Evolutionary conservation across 164 flowering plant genomes (phyloP).

Genomic region (Buxus sempervirens): DNA sequence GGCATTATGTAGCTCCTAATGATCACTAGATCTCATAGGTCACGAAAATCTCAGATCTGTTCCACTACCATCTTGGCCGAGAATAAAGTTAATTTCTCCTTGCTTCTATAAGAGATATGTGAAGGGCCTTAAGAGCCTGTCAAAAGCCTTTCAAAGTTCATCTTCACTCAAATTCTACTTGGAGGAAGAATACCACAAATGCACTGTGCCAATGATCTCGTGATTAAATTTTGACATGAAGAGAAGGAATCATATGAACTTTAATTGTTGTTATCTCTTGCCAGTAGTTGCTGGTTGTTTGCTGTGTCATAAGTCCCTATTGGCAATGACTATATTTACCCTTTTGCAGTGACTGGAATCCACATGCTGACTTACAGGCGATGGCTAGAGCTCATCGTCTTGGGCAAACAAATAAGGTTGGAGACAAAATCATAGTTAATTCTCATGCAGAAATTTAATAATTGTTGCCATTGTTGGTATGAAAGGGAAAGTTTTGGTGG

Average conservation of each 20-base stretch:
- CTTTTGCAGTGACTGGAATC: constrained; percentile 89
- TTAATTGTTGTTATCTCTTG: neutral
- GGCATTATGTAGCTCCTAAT: no score
- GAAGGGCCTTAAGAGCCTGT: no score
- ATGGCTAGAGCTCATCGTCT: constrained; percentile 99
- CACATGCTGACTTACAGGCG: constrained; percentile 99
- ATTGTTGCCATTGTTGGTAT: neutral
- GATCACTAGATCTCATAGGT: no score
- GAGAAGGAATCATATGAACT: neutral
- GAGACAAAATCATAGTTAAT: neutral
- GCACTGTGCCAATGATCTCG: neutral
- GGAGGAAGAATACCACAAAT: no score
- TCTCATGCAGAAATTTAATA: neutral
- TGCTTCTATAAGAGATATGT: no score
- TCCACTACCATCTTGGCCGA: no score
- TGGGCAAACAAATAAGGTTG: constrained; percentile 95
- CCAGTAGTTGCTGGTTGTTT: neutral
- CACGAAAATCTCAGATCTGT: no score
- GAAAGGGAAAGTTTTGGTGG: constrained; percentile 10
- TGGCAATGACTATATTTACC: neutral
- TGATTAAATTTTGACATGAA: neutral
- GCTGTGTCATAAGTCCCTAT: neutral
- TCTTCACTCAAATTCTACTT: no score
- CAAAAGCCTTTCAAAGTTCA: no score
- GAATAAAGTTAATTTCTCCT: no score